Evolutionary conservation across 2,329 filamentous ascomycete species (phyloP).

Genomic region (Ceratocystis smalleyi): DNA sequence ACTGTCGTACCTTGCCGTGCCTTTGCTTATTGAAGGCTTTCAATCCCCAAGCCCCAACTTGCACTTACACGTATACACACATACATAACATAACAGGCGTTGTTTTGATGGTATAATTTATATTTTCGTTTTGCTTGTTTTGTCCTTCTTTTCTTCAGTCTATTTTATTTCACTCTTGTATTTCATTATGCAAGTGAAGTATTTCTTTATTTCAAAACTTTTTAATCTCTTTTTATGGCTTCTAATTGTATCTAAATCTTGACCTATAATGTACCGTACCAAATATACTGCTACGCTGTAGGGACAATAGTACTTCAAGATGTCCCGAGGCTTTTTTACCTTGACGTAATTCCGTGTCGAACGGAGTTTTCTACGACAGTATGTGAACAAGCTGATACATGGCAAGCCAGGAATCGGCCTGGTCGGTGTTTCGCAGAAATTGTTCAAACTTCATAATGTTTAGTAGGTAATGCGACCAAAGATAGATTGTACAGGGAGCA

Average conservation of each 20-base stretch:
- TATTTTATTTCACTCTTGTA: background rate
- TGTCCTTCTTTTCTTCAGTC: conserved; percentile 4
- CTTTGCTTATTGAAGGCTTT: background rate
- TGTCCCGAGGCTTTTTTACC: background rate
- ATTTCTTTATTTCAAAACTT: background rate
- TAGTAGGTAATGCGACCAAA: background rate
- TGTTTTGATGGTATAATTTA: conserved; percentile 14
- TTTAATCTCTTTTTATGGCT: background rate
- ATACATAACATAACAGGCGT: background rate
- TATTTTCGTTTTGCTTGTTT: conserved; percentile 6
- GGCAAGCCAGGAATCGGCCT: background rate
- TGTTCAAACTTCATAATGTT: background rate
- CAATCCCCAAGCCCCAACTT: background rate
- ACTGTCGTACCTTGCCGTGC: background rate
- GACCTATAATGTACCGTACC: no score
- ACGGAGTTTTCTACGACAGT: background rate
- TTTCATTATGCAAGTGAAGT: no score
- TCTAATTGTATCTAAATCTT: no score
- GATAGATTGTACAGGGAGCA: background rate
- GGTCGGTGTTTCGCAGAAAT: background rate
- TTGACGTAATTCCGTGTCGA: background rate
- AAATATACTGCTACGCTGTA: no score
- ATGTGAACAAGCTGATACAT: background rate
- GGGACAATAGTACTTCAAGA: no score
- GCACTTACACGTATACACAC: background rate